phyloP scores from a whole-genome alignment of 306 rosid species.

The Lithocarpus polystachyus region DNA sequence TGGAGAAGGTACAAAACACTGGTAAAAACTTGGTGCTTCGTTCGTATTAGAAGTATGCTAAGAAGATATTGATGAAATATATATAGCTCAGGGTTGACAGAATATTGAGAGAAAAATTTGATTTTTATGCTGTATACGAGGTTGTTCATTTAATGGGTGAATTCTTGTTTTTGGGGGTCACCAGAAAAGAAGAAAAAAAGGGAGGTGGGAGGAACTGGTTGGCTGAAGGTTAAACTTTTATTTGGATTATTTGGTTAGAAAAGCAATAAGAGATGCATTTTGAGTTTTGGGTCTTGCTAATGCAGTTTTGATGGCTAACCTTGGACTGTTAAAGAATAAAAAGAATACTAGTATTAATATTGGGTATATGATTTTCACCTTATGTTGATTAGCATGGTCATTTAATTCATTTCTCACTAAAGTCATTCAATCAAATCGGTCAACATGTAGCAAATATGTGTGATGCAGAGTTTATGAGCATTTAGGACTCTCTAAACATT shows the following conservation, averaged over 20 bases:
- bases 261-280: background rate
- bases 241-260: background rate
- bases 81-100: constrained; percentile 9
- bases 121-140: constrained; percentile 17
- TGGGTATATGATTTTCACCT: background rate
- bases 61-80: constrained; percentile 58
- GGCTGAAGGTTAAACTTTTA: background rate
- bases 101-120: constrained; percentile 3
- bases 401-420: background rate
- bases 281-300: background rate
- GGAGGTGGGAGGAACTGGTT: background rate
- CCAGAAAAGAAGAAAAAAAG: too few relatives aligned
- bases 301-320: background rate
- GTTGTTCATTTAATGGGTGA: background rate
- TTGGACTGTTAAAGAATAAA: background rate
- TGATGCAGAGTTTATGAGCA: background rate
- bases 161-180: background rate
- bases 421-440: background rate
- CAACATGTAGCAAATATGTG: too few relatives aligned
- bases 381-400: background rate
- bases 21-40: constrained; percentile 67
- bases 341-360: background rate
- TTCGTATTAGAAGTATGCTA: constrained; percentile 67
- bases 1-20: constrained; percentile 86
- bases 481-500: background rate